phyloP scores from a whole-genome alignment of 805 yeast genomes.

The Candida incommunis region DNA sequence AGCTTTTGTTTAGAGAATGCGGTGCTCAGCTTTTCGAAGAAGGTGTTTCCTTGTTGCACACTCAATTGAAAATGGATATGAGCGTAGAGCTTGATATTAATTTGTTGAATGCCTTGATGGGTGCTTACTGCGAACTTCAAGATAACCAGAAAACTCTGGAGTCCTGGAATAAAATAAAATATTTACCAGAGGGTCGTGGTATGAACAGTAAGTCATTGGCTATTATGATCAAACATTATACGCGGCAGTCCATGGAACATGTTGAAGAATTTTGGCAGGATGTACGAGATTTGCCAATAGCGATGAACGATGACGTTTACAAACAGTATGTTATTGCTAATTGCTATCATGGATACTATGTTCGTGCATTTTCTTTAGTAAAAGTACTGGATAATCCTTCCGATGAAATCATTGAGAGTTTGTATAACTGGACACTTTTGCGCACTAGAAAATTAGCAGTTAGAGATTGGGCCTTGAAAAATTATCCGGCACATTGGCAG shows the following conservation, averaged over 20 bases:
- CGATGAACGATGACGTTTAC: conserved; percentile 38
- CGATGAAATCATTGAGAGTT: conserved; percentile 15
- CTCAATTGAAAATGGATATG: conserved; percentile 48
- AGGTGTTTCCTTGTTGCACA: conserved; percentile 53
- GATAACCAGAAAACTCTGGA: conserved; percentile 42
- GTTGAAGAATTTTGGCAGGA: conserved; percentile 51
- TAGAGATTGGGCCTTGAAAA: conserved; percentile 26
- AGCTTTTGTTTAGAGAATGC: conserved; percentile 44
- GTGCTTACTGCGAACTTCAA: conserved; percentile 45
- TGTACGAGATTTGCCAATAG: conserved; percentile 32
- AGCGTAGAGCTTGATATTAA: conserved; percentile 39
- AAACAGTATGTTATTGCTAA: conserved; percentile 55
- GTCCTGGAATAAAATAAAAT: conserved; percentile 42
- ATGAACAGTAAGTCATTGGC: conserved; percentile 49
- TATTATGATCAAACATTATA: conserved; percentile 51
- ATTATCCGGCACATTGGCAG: conserved; percentile 26
- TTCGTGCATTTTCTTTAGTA: conserved; percentile 39
- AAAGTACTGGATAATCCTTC: conserved; percentile 26
- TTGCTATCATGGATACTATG: conserved; percentile 48
- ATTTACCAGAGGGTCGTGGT: conserved; percentile 36
- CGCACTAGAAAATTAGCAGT: conserved; percentile 23
- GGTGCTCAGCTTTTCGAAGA: conserved; percentile 45
- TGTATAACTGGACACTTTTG: conserved; percentile 32
- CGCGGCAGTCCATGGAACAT: conserved; percentile 37
- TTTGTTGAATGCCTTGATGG: conserved; percentile 47